Base-by-base conservation (phyloP, 768 basidiomycete genomes). In the Clavulina sp. region DNA sequence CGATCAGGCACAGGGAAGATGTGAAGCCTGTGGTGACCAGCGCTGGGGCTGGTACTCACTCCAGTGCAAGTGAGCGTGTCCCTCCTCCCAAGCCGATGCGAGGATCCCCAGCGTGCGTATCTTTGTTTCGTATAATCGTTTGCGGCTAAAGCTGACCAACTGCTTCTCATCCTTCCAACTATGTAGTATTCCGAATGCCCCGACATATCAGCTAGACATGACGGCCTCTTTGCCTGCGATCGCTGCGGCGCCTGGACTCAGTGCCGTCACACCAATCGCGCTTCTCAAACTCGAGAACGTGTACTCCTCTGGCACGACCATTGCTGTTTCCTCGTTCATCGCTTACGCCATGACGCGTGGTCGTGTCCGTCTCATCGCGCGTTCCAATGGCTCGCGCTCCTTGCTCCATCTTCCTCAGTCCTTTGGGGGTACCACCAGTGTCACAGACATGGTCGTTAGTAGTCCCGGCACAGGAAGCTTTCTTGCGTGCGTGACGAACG, bases 321-420 rank as follows among this genome's bases (percentile, higher is more conserved):
- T 89, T 51, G 86, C 86, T 6, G 86, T 86, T 13, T 87, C 86
- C 3, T 82, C 85, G 60, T 89, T 86, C 84, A 86, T 89, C 53
- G 86, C 86, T 16, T 88, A 89, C 60, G 86, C 85, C 24, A 89
- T 89, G 86, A 87, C 82, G 3, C 77, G 81, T 68, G 84, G 81
- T 77, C 84, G 86, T 54, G 81, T 89, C 48, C 81, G 86, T 41
- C 81, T 89, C 49, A 89, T 88, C 54, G 88, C 85, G 21, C 75
- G 86, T 49, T 84, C 84, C 23, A 87, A 84, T 57, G 86, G 86
- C 33, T 84, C 87, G 63, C 79, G 86, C 49, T 87, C 86, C 4
- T 68, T 89, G 2, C 72, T 89, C n/a, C 82, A 86, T 60, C 69
- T 88, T 41, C 55, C 53, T 32, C 80, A 69, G 19, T 62, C 64